A percentile compares a stretch with the other conserved stretches of the same genome.
Conservation (phyloP, 2,329 filamentous ascomycete genomes). For the Aspergillus jensenii region DNA sequence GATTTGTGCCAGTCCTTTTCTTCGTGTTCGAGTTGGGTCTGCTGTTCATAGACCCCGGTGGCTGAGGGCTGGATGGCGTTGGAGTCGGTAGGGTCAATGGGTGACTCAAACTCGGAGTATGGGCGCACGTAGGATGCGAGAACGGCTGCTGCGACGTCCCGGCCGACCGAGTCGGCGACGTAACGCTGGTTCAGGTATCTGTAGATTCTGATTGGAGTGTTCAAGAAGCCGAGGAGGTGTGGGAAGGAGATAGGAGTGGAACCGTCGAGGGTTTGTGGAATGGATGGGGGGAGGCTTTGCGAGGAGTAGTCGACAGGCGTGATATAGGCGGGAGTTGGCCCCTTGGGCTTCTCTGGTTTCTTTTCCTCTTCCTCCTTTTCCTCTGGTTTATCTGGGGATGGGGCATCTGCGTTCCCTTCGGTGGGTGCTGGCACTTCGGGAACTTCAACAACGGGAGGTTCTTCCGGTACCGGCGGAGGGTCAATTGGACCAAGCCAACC, state of each 20-base stretch:
- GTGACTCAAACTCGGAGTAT: slow-evolving; percentile 35
- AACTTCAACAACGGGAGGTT: slow-evolving; percentile 15
- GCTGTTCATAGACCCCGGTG: slow-evolving; percentile 58
- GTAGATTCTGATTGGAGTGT: slow-evolving; percentile 81
- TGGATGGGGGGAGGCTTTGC: slow-evolving; percentile 61
- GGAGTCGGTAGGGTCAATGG: slow-evolving; percentile 16
- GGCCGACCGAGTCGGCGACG: slow-evolving; percentile 84
- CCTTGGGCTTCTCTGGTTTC: slow-evolving; percentile 51
- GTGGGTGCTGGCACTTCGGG: slow-evolving; percentile 15
- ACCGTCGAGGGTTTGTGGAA: slow-evolving; percentile 72
- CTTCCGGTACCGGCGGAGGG: slow-evolving; percentile 28
- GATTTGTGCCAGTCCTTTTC: slow-evolving; percentile 83
- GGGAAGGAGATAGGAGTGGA: slow-evolving; percentile 74
- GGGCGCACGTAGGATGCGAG: slow-evolving; percentile 52
- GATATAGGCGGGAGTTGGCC: slow-evolving; percentile 72
- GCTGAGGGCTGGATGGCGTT: slow-evolving; percentile 5
- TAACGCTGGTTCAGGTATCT: slow-evolving; percentile 80
- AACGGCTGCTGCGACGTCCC: slow-evolving; percentile 82
- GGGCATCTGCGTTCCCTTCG: slow-evolving; percentile 21
- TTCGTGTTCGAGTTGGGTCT: slow-evolving; percentile 65
- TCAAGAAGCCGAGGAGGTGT: slow-evolving; percentile 87
- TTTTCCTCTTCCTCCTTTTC: slow-evolving; percentile 46
- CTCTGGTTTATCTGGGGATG: slow-evolving; percentile 32
- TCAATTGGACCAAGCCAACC: slow-evolving; percentile 89
- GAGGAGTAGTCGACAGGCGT: slow-evolving; percentile 68